Base-by-base conservation (phyloP, 768 basidiomycete genomes). In the Lentinula raphanica region DNA sequence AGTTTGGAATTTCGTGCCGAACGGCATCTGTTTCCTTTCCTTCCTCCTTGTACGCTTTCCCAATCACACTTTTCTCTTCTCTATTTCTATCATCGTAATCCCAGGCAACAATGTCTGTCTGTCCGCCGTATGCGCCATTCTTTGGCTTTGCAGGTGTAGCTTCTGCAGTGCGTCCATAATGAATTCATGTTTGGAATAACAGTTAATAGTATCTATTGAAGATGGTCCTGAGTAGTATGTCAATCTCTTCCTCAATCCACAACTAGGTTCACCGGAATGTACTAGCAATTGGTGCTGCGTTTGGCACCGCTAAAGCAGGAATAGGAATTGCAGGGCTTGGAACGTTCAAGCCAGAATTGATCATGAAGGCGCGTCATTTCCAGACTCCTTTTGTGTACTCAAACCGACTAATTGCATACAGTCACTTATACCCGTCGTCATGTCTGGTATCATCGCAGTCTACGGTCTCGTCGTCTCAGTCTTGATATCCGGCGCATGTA, bases 361-460 rank as follows among this genome's bases (percentile, higher is more conserved):
- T 99, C 69, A 99, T 99, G 97, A 98, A 94, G 84, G 95, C 88
- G 65, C 64, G 79, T 66, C 21, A 8, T 28, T 15, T 29, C 44
- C 42, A 19, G 32, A 31, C 21, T 23, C 54, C 45, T 40, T 28
- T 31, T 17, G 38, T 28, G 9, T 17, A 19, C 31, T 12, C 21
- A 44, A 35, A 31, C 58, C 58, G 25, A 60, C 31, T 44, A 31
- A 28, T 23, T 36, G 17, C 32, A 17, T 61, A 12, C 27, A 95
- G 93, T 95, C 93, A 15, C 80, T 97, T 54, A 94, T 98, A 62
- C 95, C 95, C 3, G 94, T 97, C 35, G 94, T 98, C 71, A 97
- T 98, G 94, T 91, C 93, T 58, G 94, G 95, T 75, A 97, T 97
- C 71, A 95, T 97, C 63, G 94, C 95, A 29, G 95, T 98, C 36